Percentiles rank a stretch among this genome's conserved stretches.
Conservation (phyloP, 2,329 filamentous ascomycete genomes). For the Thielaviopsis populi region DNA sequence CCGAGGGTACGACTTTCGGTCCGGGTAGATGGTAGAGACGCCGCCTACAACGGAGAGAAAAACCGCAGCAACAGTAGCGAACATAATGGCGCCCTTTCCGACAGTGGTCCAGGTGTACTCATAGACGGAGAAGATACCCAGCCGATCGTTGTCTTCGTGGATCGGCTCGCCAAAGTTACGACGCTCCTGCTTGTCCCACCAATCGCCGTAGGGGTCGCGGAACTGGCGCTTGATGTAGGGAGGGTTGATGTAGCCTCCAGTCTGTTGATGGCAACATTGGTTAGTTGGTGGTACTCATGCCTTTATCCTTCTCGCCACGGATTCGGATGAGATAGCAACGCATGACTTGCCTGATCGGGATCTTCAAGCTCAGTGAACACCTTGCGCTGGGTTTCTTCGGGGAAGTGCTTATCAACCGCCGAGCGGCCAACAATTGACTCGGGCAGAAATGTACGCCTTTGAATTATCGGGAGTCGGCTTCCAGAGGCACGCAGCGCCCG, state of each 20-base stretch:
- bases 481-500: conserved; percentile 28
- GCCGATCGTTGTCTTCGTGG: conserved; percentile 88
- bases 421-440: conserved; percentile 32
- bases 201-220: conserved; percentile 82
- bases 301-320: too few species aligned
- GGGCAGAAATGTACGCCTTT: conserved; percentile 44
- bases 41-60: conserved; percentile 51
- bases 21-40: conserved; percentile 56
- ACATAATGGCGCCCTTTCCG: conserved; percentile 51
- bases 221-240: conserved; percentile 71
- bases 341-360: conserved; percentile 45
- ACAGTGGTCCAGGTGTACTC: conserved; percentile 73
- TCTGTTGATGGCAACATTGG: conserved; percentile 33
- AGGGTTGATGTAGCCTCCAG: conserved; percentile 72
- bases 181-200: conserved; percentile 96
- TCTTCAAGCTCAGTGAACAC: conserved; percentile 44
- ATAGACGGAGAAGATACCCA: conserved; percentile 78
- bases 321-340: conserved; percentile 19
- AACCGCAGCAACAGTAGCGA: conserved; percentile 49
- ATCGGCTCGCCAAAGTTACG: conserved; percentile 93
- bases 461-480: conserved; percentile 33
- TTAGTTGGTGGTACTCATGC: background rate
- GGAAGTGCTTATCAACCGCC: conserved; percentile 37
- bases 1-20: conserved; percentile 51
- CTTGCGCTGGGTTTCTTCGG: conserved; percentile 27